Percentiles rank a stretch among this genome's conserved stretches.
Conservation (phyloP, 371 early-diverging fungal species). For the Apophysomyces variabilis region DNA sequence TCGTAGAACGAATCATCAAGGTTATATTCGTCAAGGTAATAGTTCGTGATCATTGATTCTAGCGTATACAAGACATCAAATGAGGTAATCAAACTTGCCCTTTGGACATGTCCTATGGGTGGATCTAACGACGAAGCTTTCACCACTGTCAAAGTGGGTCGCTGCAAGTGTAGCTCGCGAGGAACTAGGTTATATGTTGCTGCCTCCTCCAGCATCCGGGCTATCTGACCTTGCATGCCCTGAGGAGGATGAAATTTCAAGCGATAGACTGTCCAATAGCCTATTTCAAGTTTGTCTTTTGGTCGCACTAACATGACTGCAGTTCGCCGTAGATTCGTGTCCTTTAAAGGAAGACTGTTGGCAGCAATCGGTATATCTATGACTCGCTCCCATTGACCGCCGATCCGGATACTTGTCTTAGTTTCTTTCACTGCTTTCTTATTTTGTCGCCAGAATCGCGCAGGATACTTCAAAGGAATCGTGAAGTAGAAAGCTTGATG, state of each 20-base stretch:
- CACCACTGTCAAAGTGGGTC: conserved; percentile 12
- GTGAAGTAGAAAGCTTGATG: conserved; percentile 25
- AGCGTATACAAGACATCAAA: conserved; percentile 55
- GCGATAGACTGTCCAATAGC: conserved; percentile 46
- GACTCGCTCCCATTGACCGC: conserved; percentile 36
- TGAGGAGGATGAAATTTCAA: conserved; percentile 25
- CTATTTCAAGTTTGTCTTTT: conserved; percentile 25
- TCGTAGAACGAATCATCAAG: conserved; percentile 40
- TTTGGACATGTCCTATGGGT: conserved; percentile 28
- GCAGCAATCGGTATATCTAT: conserved; percentile 24
- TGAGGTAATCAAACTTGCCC: conserved; percentile 16
- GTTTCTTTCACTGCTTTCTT: conserved; percentile 9
- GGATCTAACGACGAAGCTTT: conserved; percentile 11
- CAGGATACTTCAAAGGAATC: conserved; percentile 33
- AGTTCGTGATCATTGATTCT: conserved; percentile 45
- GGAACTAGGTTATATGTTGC: conserved; percentile 51
- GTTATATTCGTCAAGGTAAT: conserved; percentile 48
- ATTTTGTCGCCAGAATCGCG: conserved; percentile 35
- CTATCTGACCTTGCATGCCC: conserved; percentile 11
- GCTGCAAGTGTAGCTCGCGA: conserved; percentile 11
- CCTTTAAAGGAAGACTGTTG: not conserved
- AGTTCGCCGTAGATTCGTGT: not conserved
- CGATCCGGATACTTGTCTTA: not conserved
- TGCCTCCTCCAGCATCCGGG: conserved; percentile 31
- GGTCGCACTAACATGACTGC: conserved; percentile 27